Percentiles rank a stretch among this genome's conserved stretches.
phyloP scores from a whole-genome alignment of 1,284 basidiomycete genomes.

The Cryptococcus sp. region DNA sequence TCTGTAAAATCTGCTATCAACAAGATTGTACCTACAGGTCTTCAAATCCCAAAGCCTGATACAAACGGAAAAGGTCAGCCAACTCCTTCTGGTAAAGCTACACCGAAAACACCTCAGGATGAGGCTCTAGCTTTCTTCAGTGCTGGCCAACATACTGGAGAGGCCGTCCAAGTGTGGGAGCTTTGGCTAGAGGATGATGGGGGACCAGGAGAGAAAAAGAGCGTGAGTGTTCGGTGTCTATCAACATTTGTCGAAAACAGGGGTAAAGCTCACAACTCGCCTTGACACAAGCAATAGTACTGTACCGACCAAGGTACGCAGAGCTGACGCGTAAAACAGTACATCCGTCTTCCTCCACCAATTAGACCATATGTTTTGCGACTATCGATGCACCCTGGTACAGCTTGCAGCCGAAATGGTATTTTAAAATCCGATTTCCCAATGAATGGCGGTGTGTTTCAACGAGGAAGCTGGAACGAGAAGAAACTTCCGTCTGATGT shows the following conservation, averaged over 20 bases:
- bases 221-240: slow-evolving; percentile 55
- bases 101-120: slow-evolving; percentile 83
- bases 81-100: slow-evolving; percentile 8
- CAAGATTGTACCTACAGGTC: slow-evolving; percentile 4
- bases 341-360: slow-evolving; percentile 90
- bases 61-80: background rate
- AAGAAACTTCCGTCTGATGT: slow-evolving; percentile 51
- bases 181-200: slow-evolving; percentile 81
- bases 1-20: background rate
- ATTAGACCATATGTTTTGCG: slow-evolving; percentile 79
- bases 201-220: slow-evolving; percentile 74
- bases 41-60: slow-evolving; percentile 1
- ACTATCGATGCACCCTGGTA: slow-evolving; percentile 82
- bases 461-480: slow-evolving; percentile 69
- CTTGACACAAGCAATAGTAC: background rate
- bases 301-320: background rate
- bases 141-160: slow-evolving; percentile 53
- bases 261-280: too few species aligned
- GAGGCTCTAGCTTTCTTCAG: slow-evolving; percentile 85
- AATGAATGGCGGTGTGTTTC: slow-evolving; percentile 78
- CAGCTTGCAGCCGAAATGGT: slow-evolving; percentile 78
- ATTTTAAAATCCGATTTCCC: slow-evolving; percentile 93
- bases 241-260: too few species aligned
- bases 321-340: slow-evolving; percentile 53
- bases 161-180: slow-evolving; percentile 74